Evolutionary conservation across 2,329 filamentous ascomycete genomes (phyloP).

Genomic region (Phaeosphaeria sp.): DNA sequence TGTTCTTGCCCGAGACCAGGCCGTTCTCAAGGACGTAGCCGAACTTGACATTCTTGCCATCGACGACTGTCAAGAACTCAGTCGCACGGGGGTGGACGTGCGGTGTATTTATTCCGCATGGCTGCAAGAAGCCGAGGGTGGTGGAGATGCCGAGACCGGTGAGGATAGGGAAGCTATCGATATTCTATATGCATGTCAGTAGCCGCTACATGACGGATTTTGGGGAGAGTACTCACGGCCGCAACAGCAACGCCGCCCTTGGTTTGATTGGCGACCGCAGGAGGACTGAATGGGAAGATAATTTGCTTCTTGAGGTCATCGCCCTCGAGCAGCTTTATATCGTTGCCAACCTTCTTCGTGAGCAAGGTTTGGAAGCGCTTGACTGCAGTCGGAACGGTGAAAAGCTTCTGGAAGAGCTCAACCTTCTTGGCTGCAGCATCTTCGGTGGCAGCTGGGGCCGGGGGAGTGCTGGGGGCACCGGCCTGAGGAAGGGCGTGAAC

Average conservation of each 20-base stretch:
- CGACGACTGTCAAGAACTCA: constrained; percentile 56
- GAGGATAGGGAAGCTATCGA: constrained; percentile 50
- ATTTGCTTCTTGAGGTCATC: constrained; percentile 51
- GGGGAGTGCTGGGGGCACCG: constrained; percentile 10
- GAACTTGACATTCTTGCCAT: constrained; percentile 50
- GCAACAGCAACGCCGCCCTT: constrained; percentile 57
- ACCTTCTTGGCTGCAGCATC: constrained; percentile 12
- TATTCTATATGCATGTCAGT: constrained; percentile 33
- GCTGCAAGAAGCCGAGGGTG: constrained; percentile 49
- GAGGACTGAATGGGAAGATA: constrained; percentile 68
- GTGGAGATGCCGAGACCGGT: constrained; percentile 48
- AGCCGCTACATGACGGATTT: not conserved
- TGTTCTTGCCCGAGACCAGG: constrained; percentile 41
- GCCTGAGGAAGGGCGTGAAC: constrained; percentile 37
- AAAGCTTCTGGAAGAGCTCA: constrained; percentile 37
- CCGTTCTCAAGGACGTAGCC: constrained; percentile 58
- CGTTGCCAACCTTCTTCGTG: constrained; percentile 16
- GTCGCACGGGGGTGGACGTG: constrained; percentile 58
- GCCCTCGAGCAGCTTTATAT: constrained; percentile 30
- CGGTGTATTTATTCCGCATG: constrained; percentile 57
- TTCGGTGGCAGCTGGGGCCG: constrained; percentile 22
- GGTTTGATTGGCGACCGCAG: constrained; percentile 53
- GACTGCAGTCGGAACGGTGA: constrained; percentile 44
- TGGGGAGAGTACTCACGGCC: constrained; percentile 23
- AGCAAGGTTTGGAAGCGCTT: constrained; percentile 50